These are phyloP conservation scores for Diaporthe sp. DNA, from an alignment of 2,329 filamentous ascomycete species.

Conservation along the genomic window DNA sequence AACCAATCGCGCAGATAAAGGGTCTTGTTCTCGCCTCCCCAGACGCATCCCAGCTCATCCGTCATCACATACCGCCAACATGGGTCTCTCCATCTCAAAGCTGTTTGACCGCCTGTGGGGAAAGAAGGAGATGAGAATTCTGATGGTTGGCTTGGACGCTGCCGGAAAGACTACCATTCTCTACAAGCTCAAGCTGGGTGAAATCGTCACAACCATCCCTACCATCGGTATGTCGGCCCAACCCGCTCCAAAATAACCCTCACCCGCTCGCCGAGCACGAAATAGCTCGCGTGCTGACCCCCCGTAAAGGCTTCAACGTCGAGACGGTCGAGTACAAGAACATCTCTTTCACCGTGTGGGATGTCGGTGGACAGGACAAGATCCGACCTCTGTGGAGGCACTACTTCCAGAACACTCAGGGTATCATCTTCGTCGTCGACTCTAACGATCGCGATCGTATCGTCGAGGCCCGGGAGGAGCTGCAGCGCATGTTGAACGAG, in stretches of 20 bases:
- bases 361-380: slow-evolving; percentile 99
- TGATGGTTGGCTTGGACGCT: slow-evolving; percentile 99
- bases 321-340: slow-evolving; percentile 99
- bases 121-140: slow-evolving; percentile 99
- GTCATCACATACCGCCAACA: slow-evolving; percentile 69
- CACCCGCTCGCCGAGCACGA: slow-evolving; percentile 11
- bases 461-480: slow-evolving; percentile 94
- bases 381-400: slow-evolving; percentile 99
- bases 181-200: slow-evolving; percentile 99
- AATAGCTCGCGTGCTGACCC: slow-evolving; percentile 38
- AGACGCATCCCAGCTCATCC: slow-evolving; percentile 20
- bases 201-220: slow-evolving; percentile 98
- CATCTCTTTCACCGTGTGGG: slow-evolving; percentile 99
- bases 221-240: slow-evolving; percentile 81
- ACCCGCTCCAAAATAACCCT: slow-evolving; percentile 17
- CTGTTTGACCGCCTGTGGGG: slow-evolving; percentile 96
- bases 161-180: slow-evolving; percentile 99
- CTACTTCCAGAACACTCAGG: slow-evolving; percentile 99
- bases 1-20: slow-evolving; percentile 28
- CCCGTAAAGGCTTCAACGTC: slow-evolving; percentile 88
- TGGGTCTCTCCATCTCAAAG: slow-evolving; percentile 99
- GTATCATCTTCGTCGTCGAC: slow-evolving; percentile 99
- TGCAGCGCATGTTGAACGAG: slow-evolving; percentile 99
- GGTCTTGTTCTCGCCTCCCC: slow-evolving; percentile 12
- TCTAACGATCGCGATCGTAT: slow-evolving; percentile 99